Conservation (phyloP, 805 yeast genomes). For the Candida dendrica region DNA sequence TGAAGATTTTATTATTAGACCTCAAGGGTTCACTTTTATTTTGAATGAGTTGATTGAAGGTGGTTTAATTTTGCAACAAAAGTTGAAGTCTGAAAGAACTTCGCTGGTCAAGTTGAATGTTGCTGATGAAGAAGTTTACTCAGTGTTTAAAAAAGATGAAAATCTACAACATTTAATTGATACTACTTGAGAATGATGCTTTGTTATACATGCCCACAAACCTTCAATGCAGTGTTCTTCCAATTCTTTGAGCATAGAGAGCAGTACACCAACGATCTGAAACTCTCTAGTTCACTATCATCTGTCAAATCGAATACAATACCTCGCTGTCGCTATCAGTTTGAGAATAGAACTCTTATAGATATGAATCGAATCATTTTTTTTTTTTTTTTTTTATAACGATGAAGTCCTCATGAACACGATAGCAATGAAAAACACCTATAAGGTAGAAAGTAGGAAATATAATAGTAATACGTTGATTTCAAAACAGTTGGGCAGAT, state of each 20-base stretch:
- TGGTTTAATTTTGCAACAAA: conserved; percentile 65
- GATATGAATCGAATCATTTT: too few species aligned
- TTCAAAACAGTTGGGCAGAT: too few species aligned
- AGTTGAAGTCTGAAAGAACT: conserved; percentile 59
- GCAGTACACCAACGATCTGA: conserved; percentile 85
- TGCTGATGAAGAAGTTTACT: conserved; percentile 61
- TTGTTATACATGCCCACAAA: conserved; percentile 98
- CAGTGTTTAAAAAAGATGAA: conserved; percentile 52
- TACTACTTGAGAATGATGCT: too few species aligned
- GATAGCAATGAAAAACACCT: too few species aligned
- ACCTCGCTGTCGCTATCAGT: too few species aligned
- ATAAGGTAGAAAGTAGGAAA: too few species aligned
- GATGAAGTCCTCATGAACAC: too few species aligned
- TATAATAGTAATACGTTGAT: too few species aligned
- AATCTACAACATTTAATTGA: conserved; percentile 22
- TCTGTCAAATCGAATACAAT: conserved; percentile 34
- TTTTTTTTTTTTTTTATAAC: too few species aligned
- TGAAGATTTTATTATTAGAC: conserved; percentile 35
- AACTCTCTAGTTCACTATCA: conserved; percentile 64
- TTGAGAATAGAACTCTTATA: too few species aligned
- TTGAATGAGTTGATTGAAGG: conserved; percentile 68
- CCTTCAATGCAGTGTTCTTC: conserved; percentile 84
- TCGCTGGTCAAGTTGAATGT: conserved; percentile 58
- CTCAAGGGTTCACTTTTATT: conserved; percentile 52
- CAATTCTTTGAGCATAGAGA: conserved; percentile 90